Evolutionary conservation across 1,284 basidiomycete species (phyloP).

Genomic region (Lentinus polychrous): DNA sequence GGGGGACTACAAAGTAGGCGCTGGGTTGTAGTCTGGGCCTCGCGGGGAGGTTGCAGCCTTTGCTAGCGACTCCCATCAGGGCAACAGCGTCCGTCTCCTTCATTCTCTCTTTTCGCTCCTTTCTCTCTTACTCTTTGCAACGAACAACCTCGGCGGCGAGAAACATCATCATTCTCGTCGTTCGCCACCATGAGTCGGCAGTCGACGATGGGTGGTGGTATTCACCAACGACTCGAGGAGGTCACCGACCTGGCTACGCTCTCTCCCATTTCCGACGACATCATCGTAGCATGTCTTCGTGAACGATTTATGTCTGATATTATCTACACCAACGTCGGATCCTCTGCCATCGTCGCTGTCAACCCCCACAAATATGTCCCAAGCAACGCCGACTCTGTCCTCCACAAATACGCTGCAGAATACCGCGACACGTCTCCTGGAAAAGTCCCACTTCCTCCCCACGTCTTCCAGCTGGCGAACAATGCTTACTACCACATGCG

Average conservation of each 20-base stretch:
- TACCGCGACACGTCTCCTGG: constrained; percentile 47
- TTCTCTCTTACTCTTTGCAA: constrained; percentile 3
- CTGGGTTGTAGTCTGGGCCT: too few species aligned
- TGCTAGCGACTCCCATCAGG: constrained; percentile 11
- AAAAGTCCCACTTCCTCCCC: constrained; percentile 44
- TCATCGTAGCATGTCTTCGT: constrained; percentile 75
- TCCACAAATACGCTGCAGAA: constrained; percentile 79
- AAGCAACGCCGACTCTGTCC: constrained; percentile 72
- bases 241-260: constrained; percentile 60
- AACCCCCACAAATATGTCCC: constrained; percentile 87
- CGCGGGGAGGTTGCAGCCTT: constrained; percentile 3
- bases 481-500: constrained; percentile 97
- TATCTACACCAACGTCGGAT: constrained; percentile 75
- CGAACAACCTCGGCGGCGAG: not conserved
- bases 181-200: constrained; percentile 24
- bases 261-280: constrained; percentile 62
- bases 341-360: constrained; percentile 69
- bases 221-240: constrained; percentile 61
- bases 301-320: constrained; percentile 82
- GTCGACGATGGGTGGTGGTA: constrained; percentile 20
- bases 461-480: constrained; percentile 85
- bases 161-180: constrained; percentile 4
- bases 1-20: constrained; percentile 4
- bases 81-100: constrained; percentile 8
- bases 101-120: constrained; percentile 7